phyloP scores from a whole-genome alignment of 352 stramenopile genomes.

The Aphanomyces invadans region DNA sequence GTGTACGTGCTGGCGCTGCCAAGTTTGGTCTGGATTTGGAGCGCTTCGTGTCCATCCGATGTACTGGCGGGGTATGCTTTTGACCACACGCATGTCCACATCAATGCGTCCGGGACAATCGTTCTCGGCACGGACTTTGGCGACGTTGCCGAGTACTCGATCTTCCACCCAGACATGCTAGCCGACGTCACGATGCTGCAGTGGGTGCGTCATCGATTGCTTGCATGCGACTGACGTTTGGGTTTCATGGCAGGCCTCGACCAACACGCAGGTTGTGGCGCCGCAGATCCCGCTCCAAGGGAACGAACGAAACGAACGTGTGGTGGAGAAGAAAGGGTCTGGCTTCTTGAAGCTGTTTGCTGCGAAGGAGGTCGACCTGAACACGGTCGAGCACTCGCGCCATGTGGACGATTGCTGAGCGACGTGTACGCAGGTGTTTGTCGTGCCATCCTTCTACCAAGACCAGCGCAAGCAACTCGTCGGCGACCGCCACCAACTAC shows the following conservation, averaged over 20 bases:
- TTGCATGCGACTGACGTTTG: not conserved
- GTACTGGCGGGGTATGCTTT: constrained; percentile 35
- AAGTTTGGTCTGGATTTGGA: constrained; percentile 50
- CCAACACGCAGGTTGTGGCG: too few species aligned
- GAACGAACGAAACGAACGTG: constrained; percentile 28
- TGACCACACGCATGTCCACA: constrained; percentile 35
- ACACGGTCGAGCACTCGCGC: too few species aligned
- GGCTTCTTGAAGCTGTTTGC: constrained; percentile 63
- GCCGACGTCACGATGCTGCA: constrained; percentile 56
- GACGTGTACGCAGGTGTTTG: constrained; percentile 37
- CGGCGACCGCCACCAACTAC: constrained; percentile 34
- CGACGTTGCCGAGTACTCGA: constrained; percentile 55
- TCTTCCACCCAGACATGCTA: constrained; percentile 45
- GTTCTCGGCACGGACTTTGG: constrained; percentile 52
- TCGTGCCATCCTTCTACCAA: constrained; percentile 48
- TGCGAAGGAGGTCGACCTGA: constrained; percentile 57
- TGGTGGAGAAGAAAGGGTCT: constrained; percentile 45
- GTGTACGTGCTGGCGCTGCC: constrained; percentile 59
- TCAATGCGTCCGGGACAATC: constrained; percentile 44
- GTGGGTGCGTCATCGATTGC: constrained; percentile 23
- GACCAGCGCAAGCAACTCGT: constrained; percentile 50
- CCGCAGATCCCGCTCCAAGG: too few species aligned
- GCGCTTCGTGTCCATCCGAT: constrained; percentile 30
- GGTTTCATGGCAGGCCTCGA: not conserved
- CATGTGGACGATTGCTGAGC: too few species aligned